Percentiles rank a stretch among this genome's conserved stretches.
phyloP scores from a whole-genome alignment of 2,329 filamentous ascomycete genomes.

The Nigrospora sphaerica region DNA sequence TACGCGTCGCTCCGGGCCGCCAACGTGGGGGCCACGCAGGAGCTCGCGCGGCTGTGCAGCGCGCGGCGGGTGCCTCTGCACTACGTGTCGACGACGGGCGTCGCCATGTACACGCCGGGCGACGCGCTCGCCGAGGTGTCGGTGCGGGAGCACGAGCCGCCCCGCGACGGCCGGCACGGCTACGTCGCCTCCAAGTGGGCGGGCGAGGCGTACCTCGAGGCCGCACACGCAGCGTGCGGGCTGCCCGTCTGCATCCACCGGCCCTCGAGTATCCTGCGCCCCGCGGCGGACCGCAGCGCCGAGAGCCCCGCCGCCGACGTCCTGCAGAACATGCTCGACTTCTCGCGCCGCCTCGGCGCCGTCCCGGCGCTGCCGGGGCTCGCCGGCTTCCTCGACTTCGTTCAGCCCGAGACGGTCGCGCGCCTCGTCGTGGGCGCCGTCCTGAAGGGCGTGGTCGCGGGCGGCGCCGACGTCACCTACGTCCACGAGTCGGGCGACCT shows the following conservation, averaged over 20 bases:
- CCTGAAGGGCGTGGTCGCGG: not conserved
- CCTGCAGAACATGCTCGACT: not conserved
- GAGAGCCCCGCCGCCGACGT: not conserved
- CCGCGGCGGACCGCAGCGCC: not conserved
- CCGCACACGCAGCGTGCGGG: not conserved
- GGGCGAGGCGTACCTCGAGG: not conserved
- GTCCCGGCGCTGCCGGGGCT: not conserved
- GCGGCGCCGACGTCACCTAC: not conserved
- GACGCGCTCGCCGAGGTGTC: not conserved
- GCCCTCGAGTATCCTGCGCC: not conserved
- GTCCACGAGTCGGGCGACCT: not conserved
- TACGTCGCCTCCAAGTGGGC: too few relatives aligned
- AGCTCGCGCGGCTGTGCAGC: slow-evolving; percentile 9
- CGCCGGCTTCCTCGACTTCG: not conserved
- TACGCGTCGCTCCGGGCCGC: slow-evolving; percentile 23
- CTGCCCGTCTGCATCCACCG: not conserved
- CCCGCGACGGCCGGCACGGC: not conserved
- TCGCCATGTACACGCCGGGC: not conserved
- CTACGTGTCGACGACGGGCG: slow-evolving; percentile 10
- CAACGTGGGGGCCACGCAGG: slow-evolving; percentile 26
- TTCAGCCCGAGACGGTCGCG: not conserved
- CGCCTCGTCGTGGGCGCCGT: not conserved
- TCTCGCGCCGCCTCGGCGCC: not conserved
- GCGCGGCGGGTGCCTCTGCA: slow-evolving; percentile 23
- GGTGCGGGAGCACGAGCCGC: not conserved